Percentiles rank a stretch among this genome's conserved stretches.
Conservation (phyloP, 495 filamentous ascomycete genomes). For the Neurospora terricola region DNA sequence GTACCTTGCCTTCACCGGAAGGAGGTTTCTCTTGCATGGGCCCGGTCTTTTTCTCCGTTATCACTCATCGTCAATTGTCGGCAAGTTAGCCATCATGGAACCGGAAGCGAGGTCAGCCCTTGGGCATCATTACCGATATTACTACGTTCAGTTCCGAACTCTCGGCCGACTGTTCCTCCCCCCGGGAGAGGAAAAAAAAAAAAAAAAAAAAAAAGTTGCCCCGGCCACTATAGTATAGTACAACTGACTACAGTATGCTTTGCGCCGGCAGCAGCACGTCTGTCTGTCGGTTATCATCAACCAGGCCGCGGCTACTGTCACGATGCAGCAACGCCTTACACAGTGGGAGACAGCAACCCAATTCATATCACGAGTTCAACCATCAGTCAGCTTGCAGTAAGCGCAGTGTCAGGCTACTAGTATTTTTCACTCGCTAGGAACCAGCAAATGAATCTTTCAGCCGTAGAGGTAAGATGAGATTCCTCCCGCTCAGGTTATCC, state of each 20-base stretch:
- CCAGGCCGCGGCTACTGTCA: background rate
- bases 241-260: background rate
- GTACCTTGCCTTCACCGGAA: background rate
- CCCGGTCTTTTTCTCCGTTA: background rate
- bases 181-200: background rate
- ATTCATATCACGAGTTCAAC: background rate
- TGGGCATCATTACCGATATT: background rate
- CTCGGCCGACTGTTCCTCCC: background rate
- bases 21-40: background rate
- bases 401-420: background rate
- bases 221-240: background rate
- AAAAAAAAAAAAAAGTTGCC: background rate
- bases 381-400: background rate
- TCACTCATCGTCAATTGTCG: background rate
- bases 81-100: background rate
- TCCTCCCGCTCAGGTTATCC: background rate
- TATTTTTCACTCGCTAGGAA: background rate
- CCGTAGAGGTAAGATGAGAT: too few relatives aligned
- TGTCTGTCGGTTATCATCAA: background rate
- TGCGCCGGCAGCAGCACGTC: background rate
- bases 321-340: background rate
- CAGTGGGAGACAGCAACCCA: background rate
- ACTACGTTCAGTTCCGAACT: background rate
- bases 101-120: background rate
- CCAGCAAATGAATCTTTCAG: background rate